Percentiles rank a stretch among this genome's conserved stretches.
Conservation (phyloP, 2,329 filamentous ascomycete genomes). For the Fusarium verticillioides region DNA sequence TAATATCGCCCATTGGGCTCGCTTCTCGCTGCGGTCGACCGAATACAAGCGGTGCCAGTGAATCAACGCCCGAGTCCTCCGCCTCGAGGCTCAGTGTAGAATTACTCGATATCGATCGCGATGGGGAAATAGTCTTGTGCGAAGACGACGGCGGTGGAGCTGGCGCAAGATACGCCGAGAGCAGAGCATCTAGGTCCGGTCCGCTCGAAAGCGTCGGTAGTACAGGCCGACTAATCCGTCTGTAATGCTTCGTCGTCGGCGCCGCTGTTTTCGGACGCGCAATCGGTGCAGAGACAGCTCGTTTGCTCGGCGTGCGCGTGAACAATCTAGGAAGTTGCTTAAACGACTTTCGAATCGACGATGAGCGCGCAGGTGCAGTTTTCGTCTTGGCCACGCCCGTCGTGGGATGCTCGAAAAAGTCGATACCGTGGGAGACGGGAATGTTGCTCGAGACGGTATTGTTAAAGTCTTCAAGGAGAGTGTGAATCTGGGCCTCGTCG, state of each 20-base stretch:
- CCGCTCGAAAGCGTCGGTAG: conserved; percentile 28
- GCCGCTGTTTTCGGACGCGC: conserved; percentile 33
- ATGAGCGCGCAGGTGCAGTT: conserved; percentile 19
- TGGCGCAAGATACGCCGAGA: conserved; percentile 36
- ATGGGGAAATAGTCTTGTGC: conserved; percentile 25
- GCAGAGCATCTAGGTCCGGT: conserved; percentile 29
- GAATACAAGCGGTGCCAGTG: conserved; percentile 34
- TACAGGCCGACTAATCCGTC: conserved; percentile 38
- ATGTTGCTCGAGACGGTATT: conserved; percentile 39
- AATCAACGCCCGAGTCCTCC: conserved; percentile 29
- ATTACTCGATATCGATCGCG: conserved; percentile 36
- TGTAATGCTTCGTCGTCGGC: conserved; percentile 28
- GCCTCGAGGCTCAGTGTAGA: conserved; percentile 35
- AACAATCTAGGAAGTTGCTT: conserved; percentile 34
- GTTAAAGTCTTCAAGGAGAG: conserved; percentile 36
- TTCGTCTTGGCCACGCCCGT: conserved; percentile 3
- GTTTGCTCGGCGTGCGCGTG: conserved; percentile 34
- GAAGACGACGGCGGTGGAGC: conserved; percentile 12
- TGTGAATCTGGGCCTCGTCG: conserved; percentile 36
- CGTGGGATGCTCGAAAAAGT: conserved; percentile 30
- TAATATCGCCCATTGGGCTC: conserved; percentile 36
- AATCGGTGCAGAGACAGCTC: conserved; percentile 20
- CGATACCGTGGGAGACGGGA: conserved; percentile 36
- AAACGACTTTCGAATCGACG: conserved; percentile 33
- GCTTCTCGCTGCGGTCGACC: conserved; percentile 30